A percentile compares a stretch with the other conserved stretches of the same genome.
These are phyloP conservation scores for Stagonosporopsis tanaceti DNA, from an alignment of 2,329 filamentous ascomycete genomes.

Conservation along the genomic window DNA sequence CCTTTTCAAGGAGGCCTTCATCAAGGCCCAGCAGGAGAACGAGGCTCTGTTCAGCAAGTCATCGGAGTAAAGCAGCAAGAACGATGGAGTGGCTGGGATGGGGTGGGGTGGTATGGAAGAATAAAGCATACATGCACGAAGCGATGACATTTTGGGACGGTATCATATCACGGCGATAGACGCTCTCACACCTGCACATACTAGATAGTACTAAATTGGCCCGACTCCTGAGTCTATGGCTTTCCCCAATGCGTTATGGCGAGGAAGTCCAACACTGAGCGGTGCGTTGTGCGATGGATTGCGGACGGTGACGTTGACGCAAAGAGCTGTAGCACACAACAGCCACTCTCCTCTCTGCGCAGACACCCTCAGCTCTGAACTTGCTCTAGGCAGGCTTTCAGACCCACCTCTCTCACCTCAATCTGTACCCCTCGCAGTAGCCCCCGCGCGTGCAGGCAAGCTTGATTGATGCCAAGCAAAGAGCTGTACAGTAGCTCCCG, in stretches of 20 bases:
- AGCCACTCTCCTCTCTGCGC: neutral
- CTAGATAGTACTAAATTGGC: constrained; percentile 46
- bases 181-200: constrained; percentile 46
- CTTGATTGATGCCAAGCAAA: constrained; percentile 21
- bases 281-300: neutral
- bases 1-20: constrained; percentile 95
- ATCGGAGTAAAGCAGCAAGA: constrained; percentile 53
- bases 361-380: neutral
- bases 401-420: neutral
- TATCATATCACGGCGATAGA: constrained; percentile 43
- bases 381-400: no score
- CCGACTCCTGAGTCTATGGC: constrained; percentile 33
- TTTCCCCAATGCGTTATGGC: constrained; percentile 14
- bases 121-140: constrained; percentile 35
- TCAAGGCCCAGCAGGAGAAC: constrained; percentile 97
- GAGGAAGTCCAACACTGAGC: neutral
- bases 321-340: neutral
- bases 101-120: constrained; percentile 11
- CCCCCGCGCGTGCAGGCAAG: constrained; percentile 11
- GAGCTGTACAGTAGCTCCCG: constrained; percentile 13
- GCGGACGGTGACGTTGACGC: neutral
- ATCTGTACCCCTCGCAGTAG: constrained; percentile 7
- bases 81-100: constrained; percentile 6
- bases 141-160: constrained; percentile 39
- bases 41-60: constrained; percentile 75